Percentiles rank a stretch among this genome's conserved stretches.
Conservation (phyloP, 768 basidiomycete genomes). For the Suillus weaverae region DNA sequence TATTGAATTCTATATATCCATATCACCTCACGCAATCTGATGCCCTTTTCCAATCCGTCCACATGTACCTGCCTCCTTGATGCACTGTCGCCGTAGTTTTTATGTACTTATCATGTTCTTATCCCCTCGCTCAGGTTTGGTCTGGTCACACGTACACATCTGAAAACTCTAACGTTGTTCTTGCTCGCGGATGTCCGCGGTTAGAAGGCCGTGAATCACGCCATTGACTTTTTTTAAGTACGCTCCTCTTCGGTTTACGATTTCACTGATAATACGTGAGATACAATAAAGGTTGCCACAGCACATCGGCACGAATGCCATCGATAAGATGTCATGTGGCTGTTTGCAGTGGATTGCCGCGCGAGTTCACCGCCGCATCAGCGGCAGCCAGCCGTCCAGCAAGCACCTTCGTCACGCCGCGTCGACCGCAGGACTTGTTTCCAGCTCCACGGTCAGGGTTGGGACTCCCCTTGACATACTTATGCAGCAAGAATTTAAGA, state of each 20-base stretch:
- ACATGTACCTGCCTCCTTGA: constrained; percentile 25
- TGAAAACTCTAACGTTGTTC: neutral
- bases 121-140: constrained; percentile 1
- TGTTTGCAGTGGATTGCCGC: neutral
- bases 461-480: neutral
- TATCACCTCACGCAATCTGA: constrained; percentile 26
- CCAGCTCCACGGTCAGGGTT: constrained; percentile 5
- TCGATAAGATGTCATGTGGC: constrained; percentile 5
- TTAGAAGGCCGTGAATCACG: constrained; percentile 15
- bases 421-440: neutral
- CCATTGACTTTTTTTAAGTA: neutral
- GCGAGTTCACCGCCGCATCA: neutral
- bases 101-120: constrained; percentile 29
- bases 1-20: constrained; percentile 32
- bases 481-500: neutral
- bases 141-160: constrained; percentile 5
- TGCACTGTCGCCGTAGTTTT: constrained; percentile 24
- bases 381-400: neutral
- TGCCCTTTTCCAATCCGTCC: constrained; percentile 17
- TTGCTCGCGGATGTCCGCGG: constrained; percentile 31
- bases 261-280: neutral
- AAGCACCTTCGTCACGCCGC: constrained; percentile 1
- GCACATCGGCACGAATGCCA: neutral
- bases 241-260: neutral
- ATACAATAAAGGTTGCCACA: neutral